A percentile compares a stretch with the other conserved stretches of the same genome.
Evolutionary conservation across 192 early-diverging fungal species (phyloP).

Genomic region (Cetraspora pellucida): DNA sequence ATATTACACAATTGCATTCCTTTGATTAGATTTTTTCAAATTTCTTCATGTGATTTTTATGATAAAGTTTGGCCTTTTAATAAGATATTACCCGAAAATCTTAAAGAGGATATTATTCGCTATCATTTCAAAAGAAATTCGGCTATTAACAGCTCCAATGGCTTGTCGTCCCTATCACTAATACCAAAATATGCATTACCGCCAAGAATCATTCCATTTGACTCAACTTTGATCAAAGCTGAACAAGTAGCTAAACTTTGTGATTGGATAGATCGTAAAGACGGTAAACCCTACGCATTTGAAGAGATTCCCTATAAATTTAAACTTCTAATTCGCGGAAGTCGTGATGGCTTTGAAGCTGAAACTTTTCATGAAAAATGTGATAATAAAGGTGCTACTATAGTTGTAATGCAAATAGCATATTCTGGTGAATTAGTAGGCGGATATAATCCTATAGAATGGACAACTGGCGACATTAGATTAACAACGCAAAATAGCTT

Average conservation of each 20-base stretch:
- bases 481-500: conserved; percentile 24
- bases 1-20: conserved; percentile 15
- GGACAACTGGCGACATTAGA: neutral
- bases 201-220: conserved; percentile 9
- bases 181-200: neutral
- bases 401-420: conserved; percentile 13
- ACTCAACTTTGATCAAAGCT: conserved; percentile 15
- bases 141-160: neutral
- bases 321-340: conserved; percentile 6
- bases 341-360: conserved; percentile 10
- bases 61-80: conserved; percentile 24
- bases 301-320: conserved; percentile 28
- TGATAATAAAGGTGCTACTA: conserved; percentile 29
- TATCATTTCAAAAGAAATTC: conserved; percentile 1
- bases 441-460: conserved; percentile 34
- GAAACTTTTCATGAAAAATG: conserved; percentile 31
- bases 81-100: conserved; percentile 3
- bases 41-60: conserved; percentile 24
- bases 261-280: conserved; percentile 29
- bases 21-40: conserved; percentile 20
- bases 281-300: conserved; percentile 10
- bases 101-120: conserved; percentile 6
- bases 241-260: neutral
- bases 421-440: conserved; percentile 16
- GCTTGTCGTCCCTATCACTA: neutral